These are phyloP conservation scores for Penicillium decumbens DNA, from an alignment of 2,329 filamentous ascomycete species.

Conservation along the genomic window DNA sequence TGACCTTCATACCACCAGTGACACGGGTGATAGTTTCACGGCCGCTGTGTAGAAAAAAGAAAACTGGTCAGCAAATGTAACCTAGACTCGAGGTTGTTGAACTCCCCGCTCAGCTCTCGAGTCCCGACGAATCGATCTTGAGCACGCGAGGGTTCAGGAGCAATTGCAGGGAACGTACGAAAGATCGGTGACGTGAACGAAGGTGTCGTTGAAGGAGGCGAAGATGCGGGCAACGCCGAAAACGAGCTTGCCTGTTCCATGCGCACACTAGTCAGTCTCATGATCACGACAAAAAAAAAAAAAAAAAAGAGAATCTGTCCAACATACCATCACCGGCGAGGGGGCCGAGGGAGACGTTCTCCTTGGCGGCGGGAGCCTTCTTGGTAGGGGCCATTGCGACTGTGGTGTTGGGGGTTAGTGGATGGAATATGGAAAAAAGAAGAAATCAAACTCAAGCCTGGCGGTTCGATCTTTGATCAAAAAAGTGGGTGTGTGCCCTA, in stretches of 20 bases:
- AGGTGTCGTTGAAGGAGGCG: constrained; percentile 88
- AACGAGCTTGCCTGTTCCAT: constrained; percentile 75
- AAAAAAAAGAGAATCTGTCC: background rate
- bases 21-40: constrained; percentile 99
- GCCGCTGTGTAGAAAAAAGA: constrained; percentile 62
- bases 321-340: constrained; percentile 87
- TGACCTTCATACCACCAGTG: constrained; percentile 99
- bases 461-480: constrained; percentile 20
- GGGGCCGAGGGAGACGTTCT: constrained; percentile 98
- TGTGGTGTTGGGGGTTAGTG: constrained; percentile 40
- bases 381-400: constrained; percentile 80
- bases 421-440: constrained; percentile 39
- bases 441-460: constrained; percentile 23
- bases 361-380: constrained; percentile 72
- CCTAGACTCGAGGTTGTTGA: background rate
- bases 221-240: constrained; percentile 98
- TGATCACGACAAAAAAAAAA: background rate
- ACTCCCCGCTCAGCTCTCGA: constrained; percentile 1
- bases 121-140: constrained; percentile 4
- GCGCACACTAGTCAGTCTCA: constrained; percentile 15
- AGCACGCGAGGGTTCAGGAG: background rate
- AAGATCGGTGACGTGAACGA: constrained; percentile 99
- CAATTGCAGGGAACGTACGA: constrained; percentile 53
- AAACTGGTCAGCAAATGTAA: constrained; percentile 55
- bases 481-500: constrained; percentile 42